Conservation (phyloP, 352 stramenopile species). For the Phytopythium boreale region DNA sequence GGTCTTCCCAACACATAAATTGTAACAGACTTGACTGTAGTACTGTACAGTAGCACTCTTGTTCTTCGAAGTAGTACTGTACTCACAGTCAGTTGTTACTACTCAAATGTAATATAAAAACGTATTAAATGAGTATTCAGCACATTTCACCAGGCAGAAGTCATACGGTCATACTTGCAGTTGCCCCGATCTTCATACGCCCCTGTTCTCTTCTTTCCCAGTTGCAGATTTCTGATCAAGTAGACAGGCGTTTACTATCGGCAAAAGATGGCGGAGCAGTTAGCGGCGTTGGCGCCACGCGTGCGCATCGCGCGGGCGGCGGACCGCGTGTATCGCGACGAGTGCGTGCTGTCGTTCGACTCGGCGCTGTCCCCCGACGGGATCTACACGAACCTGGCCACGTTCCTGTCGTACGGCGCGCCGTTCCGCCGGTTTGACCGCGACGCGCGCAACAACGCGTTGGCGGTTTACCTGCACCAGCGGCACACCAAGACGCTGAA, state of each 20-base stretch:
- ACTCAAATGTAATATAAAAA: no score
- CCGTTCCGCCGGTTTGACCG: slow-evolving; percentile 61
- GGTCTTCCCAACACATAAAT: slow-evolving; percentile 9
- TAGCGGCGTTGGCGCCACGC: slow-evolving; percentile 26
- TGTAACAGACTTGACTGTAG: not conserved
- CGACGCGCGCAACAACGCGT: slow-evolving; percentile 15
- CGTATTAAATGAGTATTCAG: no score
- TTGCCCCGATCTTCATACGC: not conserved
- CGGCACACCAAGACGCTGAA: slow-evolving; percentile 39
- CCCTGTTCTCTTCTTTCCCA: not conserved
- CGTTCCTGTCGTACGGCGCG: slow-evolving; percentile 91
- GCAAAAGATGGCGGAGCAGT: not conserved
- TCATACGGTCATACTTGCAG: no score
- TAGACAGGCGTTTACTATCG: not conserved
- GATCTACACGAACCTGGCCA: slow-evolving; percentile 92
- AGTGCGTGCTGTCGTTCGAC: slow-evolving; percentile 98
- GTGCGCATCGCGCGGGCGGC: slow-evolving; percentile 50
- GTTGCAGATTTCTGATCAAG: not conserved
- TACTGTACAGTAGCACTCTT: no score
- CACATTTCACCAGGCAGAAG: no score
- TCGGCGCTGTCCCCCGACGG: slow-evolving; percentile 62
- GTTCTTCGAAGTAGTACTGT: no score
- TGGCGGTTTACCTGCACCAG: slow-evolving; percentile 79
- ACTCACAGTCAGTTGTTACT: no score
- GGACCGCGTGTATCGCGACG: slow-evolving; percentile 93